Evolutionary conservation across 805 yeast species (phyloP), one percentile per base, ranked within the genome.

Genomic region (Kockiozyma suomiensis): DNA sequence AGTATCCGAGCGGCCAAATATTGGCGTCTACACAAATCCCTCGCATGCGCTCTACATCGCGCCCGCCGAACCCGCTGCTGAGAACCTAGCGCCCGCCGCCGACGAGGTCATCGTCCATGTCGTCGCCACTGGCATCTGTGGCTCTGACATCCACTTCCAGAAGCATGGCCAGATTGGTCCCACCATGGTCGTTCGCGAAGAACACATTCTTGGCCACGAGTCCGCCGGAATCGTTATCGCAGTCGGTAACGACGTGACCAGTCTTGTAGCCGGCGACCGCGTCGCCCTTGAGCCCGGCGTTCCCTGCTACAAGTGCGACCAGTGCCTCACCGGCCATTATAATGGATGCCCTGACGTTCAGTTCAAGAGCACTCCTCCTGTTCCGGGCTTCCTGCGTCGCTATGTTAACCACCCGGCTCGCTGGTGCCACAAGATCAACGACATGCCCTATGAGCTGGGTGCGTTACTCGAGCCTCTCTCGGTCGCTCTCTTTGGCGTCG

Each of bases 51-150:
- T 62, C 17, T 56, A 60, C 54, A 58, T 56, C 35, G 61, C 61
- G 15, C 45, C 41, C 21, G 51, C 57, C 42, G 54, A 32, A 38
- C 65, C 65, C 1, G 49, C 59, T 10, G 50, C 54, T 54, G 66
- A 67, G 26, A 35, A 56, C 17, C 58, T 66, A n/a, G 56, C 26
- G 41, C 78, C 78, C 17, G 76, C 73, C 10, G 66, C 69, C 12
- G 75, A 74, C 32, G 76, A 79, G 59, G 88, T 84, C 26, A 70
- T 82, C 19, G 79, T 85, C 45, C 85, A 82, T 69, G 80, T 85
- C 45, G 77, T 82, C 61, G 83, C 85, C 53, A 85, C 88, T 6
- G 91, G 91, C 28, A 86, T 86, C 66, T 87, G 91, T 73, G 91
- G 91, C 33, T 82, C 88, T 23, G 92, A 87, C 72, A 78, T 85